A percentile compares a stretch with the other conserved stretches of the same genome.
phyloP scores from a whole-genome alignment of 1,139 yeast genomes.

The Kodamaea suecica region DNA sequence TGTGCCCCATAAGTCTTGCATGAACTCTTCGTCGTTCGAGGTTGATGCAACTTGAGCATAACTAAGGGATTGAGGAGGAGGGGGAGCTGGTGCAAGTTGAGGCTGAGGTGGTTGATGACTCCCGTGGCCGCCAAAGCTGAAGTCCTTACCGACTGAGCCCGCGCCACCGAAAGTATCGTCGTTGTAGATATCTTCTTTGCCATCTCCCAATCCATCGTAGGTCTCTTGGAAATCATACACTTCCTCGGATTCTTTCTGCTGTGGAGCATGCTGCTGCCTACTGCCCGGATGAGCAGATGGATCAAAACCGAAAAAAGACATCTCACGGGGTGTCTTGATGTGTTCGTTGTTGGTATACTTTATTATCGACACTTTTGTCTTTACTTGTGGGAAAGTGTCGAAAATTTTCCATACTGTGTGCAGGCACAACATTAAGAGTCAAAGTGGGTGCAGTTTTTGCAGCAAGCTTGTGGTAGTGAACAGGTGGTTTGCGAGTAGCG shows the following conservation, averaged over 20 bases:
- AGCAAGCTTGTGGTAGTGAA: background rate
- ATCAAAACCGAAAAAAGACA: slow-evolving; percentile 63
- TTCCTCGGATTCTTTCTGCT: slow-evolving; percentile 17
- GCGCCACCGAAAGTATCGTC: slow-evolving; percentile 82
- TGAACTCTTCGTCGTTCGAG: slow-evolving; percentile 46
- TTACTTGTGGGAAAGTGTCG: too few relatives aligned
- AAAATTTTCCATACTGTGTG: slow-evolving; percentile 9
- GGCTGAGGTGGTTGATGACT: slow-evolving; percentile 16
- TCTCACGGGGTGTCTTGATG: slow-evolving; percentile 15
- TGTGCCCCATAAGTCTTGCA: slow-evolving; percentile 50
- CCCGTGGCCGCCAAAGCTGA: slow-evolving; percentile 59
- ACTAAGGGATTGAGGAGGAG: slow-evolving; percentile 33
- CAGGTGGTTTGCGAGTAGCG: background rate
- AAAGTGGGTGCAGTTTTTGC: too few relatives aligned
- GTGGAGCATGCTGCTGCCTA: slow-evolving; percentile 9
- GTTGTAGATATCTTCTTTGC: slow-evolving; percentile 78
- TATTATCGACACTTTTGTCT: too few relatives aligned
- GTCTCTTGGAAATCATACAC: slow-evolving; percentile 78
- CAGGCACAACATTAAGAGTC: too few relatives aligned
- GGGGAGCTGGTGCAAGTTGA: slow-evolving; percentile 13
- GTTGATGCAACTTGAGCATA: slow-evolving; percentile 53
- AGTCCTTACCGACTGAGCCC: slow-evolving; percentile 61
- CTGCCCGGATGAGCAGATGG: slow-evolving; percentile 38
- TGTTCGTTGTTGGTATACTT: too few relatives aligned
- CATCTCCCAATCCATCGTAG: slow-evolving; percentile 77